These are phyloP conservation scores for Mucor indicus DNA, from an alignment of 371 early-diverging fungal genomes.

Conservation along the genomic window DNA sequence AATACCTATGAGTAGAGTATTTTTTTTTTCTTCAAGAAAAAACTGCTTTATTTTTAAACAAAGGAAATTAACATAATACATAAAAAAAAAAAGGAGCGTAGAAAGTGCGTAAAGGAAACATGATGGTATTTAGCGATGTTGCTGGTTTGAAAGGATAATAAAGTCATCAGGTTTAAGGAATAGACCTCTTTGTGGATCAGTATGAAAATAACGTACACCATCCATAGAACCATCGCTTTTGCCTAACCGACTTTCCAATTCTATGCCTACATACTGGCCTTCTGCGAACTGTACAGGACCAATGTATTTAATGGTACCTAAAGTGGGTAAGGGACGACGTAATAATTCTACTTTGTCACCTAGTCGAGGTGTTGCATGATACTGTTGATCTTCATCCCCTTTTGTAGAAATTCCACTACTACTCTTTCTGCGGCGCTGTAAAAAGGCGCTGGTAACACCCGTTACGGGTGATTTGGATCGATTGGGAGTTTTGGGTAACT, in stretches of 20 bases:
- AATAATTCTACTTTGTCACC: constrained; percentile 23
- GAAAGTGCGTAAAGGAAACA: too few relatives aligned
- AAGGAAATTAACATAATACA: too few relatives aligned
- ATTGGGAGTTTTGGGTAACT: constrained; percentile 12
- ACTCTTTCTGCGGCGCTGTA: background rate
- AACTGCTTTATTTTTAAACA: too few relatives aligned
- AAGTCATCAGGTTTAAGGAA: constrained; percentile 30
- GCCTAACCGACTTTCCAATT: constrained; percentile 32
- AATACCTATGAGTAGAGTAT: too few relatives aligned
- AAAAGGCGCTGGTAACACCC: background rate
- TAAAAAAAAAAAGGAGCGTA: too few relatives aligned
- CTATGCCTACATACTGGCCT: constrained; percentile 27
- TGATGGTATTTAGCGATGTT: too few relatives aligned
- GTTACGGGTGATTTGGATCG: constrained; percentile 16
- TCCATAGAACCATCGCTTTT: constrained; percentile 33
- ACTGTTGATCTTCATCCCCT: constrained; percentile 19
- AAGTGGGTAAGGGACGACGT: constrained; percentile 24
- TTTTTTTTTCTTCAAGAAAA: too few relatives aligned
- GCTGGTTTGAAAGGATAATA: constrained; percentile 6
- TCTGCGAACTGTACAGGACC: constrained; percentile 27
- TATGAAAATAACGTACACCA: constrained; percentile 27
- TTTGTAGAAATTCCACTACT: constrained; percentile 15
- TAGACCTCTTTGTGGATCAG: constrained; percentile 26
- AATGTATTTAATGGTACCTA: constrained; percentile 28
- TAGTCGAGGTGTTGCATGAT: constrained; percentile 7